Conservation (phyloP, 164 flowering plant species). For the Amborella trichopoda region DNA sequence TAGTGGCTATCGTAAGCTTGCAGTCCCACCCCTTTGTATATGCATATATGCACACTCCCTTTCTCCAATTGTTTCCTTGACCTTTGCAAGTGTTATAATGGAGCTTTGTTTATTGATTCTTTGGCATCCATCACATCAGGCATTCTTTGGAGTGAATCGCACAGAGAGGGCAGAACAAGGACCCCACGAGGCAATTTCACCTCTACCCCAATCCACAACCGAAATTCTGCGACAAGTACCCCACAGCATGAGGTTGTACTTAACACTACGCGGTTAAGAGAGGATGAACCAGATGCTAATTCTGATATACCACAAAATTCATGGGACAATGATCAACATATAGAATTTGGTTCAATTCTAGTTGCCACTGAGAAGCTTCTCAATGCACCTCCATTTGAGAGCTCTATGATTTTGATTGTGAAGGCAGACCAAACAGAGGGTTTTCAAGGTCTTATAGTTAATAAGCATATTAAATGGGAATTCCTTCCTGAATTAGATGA, state of each 20-base stretch:
- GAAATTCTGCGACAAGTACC: slow-evolving; percentile 8
- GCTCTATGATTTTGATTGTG: slow-evolving; percentile 55
- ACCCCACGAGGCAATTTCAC: slow-evolving; percentile 9
- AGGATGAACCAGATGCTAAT: too few relatives aligned
- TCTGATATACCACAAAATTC: too few relatives aligned
- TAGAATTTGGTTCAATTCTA: slow-evolving; percentile 52
- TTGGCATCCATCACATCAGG: too few relatives aligned
- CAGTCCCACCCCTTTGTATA: too few relatives aligned
- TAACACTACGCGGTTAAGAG: slow-evolving; percentile 14
- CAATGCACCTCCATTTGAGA: slow-evolving; percentile 42
- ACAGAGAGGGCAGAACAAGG: slow-evolving; percentile 10
- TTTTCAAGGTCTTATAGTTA: slow-evolving; percentile 67
- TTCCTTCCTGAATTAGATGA: slow-evolving; percentile 28
- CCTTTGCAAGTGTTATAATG: too few relatives aligned
- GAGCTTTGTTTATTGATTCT: too few relatives aligned
- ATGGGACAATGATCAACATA: too few relatives aligned
- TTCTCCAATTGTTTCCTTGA: too few relatives aligned
- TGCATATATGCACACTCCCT: too few relatives aligned
- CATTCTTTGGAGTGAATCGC: slow-evolving; percentile 18
- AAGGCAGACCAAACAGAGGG: slow-evolving; percentile 44
- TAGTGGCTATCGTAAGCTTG: too few relatives aligned
- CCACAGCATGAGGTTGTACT: slow-evolving; percentile 28
- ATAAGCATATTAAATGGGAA: slow-evolving; percentile 72
- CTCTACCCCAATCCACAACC: slow-evolving; percentile 3
- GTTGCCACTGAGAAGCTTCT: slow-evolving; percentile 58